A percentile compares a stretch with the other conserved stretches of the same genome.
Conservation (phyloP, 148 eudicot genomes). For the Silene latifolia region DNA sequence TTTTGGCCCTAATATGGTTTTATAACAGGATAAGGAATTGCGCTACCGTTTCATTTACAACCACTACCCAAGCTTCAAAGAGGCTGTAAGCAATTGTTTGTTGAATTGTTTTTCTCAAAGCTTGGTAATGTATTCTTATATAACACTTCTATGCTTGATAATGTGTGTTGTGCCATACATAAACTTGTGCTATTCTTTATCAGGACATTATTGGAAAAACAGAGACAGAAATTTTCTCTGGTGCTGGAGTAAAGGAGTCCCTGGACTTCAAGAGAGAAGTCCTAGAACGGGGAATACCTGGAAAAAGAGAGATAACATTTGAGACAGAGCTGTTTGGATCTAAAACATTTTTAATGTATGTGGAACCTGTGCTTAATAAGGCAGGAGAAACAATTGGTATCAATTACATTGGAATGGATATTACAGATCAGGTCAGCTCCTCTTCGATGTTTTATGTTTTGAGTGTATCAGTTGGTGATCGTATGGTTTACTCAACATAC, state of each 20-base stretch:
- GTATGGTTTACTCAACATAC: too few relatives aligned
- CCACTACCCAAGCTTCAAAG: slow-evolving; percentile 73
- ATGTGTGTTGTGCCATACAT: neutral
- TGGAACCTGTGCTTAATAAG: slow-evolving; percentile 86
- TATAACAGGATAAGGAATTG: slow-evolving; percentile 69
- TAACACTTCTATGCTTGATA: too few relatives aligned
- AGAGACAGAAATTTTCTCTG: slow-evolving; percentile 76
- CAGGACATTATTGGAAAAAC: slow-evolving; percentile 95
- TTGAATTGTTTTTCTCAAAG: too few relatives aligned
- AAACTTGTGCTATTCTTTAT: slow-evolving; percentile 36
- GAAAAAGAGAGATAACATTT: slow-evolving; percentile 86
- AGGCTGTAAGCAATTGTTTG: slow-evolving; percentile 63
- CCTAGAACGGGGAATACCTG: slow-evolving; percentile 71
- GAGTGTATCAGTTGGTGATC: too few relatives aligned
- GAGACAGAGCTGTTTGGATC: slow-evolving; percentile 79
- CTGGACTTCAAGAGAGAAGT: slow-evolving; percentile 90
- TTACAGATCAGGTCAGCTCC: slow-evolving; percentile 81
- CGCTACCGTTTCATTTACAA: slow-evolving; percentile 83
- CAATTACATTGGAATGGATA: slow-evolving; percentile 92
- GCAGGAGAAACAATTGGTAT: slow-evolving; percentile 88
- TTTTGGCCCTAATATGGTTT: neutral
- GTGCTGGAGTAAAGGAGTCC: slow-evolving; percentile 83
- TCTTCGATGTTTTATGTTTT: slow-evolving; percentile 1
- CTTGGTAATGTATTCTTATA: too few relatives aligned
- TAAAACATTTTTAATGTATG: slow-evolving; percentile 83